These are phyloP conservation scores for Chlamydomonas sphaeroides DNA, from an alignment of 139 green algal genomes.

Conservation along the genomic window DNA sequence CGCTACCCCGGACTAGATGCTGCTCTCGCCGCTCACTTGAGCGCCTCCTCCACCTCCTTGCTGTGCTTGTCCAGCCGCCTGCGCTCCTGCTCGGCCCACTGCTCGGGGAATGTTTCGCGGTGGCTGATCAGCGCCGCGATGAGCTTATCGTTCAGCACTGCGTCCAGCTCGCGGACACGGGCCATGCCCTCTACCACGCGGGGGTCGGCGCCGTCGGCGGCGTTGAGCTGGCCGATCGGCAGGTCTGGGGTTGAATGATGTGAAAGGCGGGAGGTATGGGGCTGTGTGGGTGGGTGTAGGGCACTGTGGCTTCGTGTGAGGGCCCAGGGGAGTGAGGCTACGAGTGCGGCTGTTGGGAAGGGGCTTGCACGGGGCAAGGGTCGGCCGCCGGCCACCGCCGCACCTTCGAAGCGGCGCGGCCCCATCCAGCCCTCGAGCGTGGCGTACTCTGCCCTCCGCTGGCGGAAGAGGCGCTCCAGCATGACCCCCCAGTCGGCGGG, in stretches of 20 bases:
- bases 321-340: no score
- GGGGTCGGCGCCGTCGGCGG: conserved; percentile 40
- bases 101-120: conserved; percentile 47
- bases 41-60: conserved; percentile 38
- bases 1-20: no score
- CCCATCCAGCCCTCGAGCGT: conserved; percentile 54
- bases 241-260: conserved; percentile 30
- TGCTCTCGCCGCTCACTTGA: conserved; percentile 49
- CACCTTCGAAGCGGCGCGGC: conserved; percentile 44
- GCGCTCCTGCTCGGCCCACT: conserved; percentile 42
- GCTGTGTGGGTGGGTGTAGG: background rate
- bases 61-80: conserved; percentile 25
- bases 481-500: conserved; percentile 44
- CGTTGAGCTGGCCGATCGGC: conserved; percentile 46
- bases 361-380: no score
- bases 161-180: conserved; percentile 49
- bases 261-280: background rate
- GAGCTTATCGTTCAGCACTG: conserved; percentile 41
- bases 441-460: conserved; percentile 35
- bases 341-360: no score
- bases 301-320: no score
- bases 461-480: conserved; percentile 45
- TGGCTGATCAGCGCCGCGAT: conserved; percentile 43
- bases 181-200: conserved; percentile 42
- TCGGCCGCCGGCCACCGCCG: background rate